A percentile compares a stretch with the other conserved stretches of the same genome.
Evolutionary conservation across 345 rosid species (phyloP).

Genomic region (Melaleuca quinquenervia): DNA sequence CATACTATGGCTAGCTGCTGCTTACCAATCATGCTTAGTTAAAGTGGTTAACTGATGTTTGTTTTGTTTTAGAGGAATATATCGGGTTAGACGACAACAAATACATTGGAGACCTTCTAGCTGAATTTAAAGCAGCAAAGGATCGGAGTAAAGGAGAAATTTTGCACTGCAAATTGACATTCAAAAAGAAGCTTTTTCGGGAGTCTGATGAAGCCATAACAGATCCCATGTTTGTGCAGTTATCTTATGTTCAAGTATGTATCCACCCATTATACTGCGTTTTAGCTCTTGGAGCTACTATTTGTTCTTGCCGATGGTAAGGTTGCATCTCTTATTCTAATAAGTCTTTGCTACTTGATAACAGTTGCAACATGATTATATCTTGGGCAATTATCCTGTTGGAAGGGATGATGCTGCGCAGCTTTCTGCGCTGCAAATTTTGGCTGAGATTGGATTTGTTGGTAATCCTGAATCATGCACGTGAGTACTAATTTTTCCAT

Average conservation of each 20-base stretch:
- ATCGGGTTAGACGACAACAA: conserved; percentile 96
- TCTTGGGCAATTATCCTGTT: conserved; percentile 93
- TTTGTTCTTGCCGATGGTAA: neutral
- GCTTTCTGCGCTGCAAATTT: conserved; percentile 87
- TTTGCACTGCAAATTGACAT: conserved; percentile 79
- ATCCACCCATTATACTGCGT: neutral
- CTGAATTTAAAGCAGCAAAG: conserved; percentile 89
- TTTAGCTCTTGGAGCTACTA: neutral
- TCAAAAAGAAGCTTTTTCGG: conserved; percentile 86
- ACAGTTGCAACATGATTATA: conserved; percentile 97
- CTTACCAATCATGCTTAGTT: neutral
- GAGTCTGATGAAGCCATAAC: conserved; percentile 95
- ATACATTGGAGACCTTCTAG: conserved; percentile 83
- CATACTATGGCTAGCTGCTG: neutral
- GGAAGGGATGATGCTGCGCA: conserved; percentile 99
- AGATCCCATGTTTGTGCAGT: conserved; percentile 91
- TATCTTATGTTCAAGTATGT: conserved; percentile 90
- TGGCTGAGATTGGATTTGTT: conserved; percentile 86
- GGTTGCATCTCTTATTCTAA: neutral
- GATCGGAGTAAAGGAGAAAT: conserved; percentile 96
- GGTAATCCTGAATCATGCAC: conserved; percentile 80
- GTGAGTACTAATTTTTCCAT: conserved; percentile 31
- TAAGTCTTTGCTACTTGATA: conserved; percentile 5
- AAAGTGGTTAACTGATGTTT: neutral
- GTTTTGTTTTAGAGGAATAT: conserved; percentile 64